Evolutionary conservation across 1,284 basidiomycete species (phyloP).

Genomic region (Coriolopsis trogii): DNA sequence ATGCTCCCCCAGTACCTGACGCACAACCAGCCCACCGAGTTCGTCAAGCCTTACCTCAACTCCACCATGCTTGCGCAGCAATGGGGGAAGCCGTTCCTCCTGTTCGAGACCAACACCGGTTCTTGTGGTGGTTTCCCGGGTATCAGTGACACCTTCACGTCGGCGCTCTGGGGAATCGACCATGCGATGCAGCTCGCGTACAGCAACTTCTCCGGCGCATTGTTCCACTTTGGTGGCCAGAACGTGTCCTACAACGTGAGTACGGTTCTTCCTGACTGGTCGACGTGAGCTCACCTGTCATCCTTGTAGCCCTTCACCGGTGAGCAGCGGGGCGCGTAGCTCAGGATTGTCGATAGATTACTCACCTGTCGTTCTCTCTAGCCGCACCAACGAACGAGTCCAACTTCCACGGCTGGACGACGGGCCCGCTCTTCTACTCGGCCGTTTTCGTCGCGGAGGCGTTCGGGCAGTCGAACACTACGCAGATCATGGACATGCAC

Average conservation of each 20-base stretch:
- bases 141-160: slow-evolving; percentile 61
- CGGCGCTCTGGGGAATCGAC: slow-evolving; percentile 47
- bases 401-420: slow-evolving; percentile 58
- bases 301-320: slow-evolving; percentile 48
- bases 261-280: slow-evolving; percentile 7
- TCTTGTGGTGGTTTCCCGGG: slow-evolving; percentile 82
- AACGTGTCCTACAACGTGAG: slow-evolving; percentile 67
- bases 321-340: slow-evolving; percentile 28
- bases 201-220: slow-evolving; percentile 56
- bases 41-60: slow-evolving; percentile 54
- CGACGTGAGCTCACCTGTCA: neutral
- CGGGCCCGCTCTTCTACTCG: slow-evolving; percentile 70
- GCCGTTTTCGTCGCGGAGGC: slow-evolving; percentile 68
- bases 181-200: slow-evolving; percentile 47
- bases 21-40: slow-evolving; percentile 51
- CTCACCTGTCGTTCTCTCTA: neutral
- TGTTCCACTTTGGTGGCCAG: slow-evolving; percentile 70
- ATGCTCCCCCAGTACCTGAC: slow-evolving; percentile 59
- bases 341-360: neutral
- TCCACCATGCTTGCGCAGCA: slow-evolving; percentile 48
- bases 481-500: slow-evolving; percentile 61
- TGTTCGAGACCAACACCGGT: slow-evolving; percentile 83
- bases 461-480: slow-evolving; percentile 58
- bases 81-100: slow-evolving; percentile 47
- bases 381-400: slow-evolving; percentile 65